Evolutionary conservation across 2,329 filamentous ascomycete species (phyloP).

Genomic region (Cytospora piceae): DNA sequence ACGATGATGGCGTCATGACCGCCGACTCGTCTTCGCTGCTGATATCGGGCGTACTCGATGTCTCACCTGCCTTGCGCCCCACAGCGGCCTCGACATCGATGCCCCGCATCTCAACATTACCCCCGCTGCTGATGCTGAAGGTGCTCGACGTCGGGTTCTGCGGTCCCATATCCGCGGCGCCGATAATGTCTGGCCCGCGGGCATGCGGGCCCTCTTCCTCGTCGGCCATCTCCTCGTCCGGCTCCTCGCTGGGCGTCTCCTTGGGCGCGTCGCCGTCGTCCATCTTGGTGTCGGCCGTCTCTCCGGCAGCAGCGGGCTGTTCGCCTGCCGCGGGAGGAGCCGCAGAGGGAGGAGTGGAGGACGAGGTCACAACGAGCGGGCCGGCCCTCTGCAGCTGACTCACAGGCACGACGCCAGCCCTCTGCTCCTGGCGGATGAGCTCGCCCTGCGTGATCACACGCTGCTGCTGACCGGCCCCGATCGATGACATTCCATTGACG

Average conservation of each 20-base stretch:
- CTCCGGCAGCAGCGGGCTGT: constrained; percentile 30
- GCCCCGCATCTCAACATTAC: constrained; percentile 53
- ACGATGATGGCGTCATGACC: constrained; percentile 19
- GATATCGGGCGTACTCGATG: constrained; percentile 25
- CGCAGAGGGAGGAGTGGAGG: constrained; percentile 32
- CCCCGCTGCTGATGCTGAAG: constrained; percentile 43
- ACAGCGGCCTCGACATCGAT: constrained; percentile 66
- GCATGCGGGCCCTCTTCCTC: constrained; percentile 76
- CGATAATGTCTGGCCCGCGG: constrained; percentile 81
- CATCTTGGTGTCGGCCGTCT: constrained; percentile 27
- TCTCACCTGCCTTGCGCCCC: constrained; percentile 51
- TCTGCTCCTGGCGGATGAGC: constrained; percentile 82
- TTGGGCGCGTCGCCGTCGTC: constrained; percentile 35
- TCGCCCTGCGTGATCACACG: constrained; percentile 80
- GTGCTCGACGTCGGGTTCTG: constrained; percentile 55
- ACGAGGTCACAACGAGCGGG: constrained; percentile 31
- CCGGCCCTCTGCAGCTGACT: constrained; percentile 58
- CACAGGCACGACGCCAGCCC: constrained; percentile 76
- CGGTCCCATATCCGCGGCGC: constrained; percentile 83
- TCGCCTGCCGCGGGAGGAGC: not conserved
- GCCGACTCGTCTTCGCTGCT: constrained; percentile 33
- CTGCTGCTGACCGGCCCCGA: constrained; percentile 42
- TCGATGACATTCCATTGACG: constrained; percentile 68
- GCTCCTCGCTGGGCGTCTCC: constrained; percentile 36
- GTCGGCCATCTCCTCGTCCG: constrained; percentile 48